Evolutionary conservation across 129 eudicot genomes (phyloP), one percentile per base, ranked within the genome.

Genomic region (Saussurea involucrata): DNA sequence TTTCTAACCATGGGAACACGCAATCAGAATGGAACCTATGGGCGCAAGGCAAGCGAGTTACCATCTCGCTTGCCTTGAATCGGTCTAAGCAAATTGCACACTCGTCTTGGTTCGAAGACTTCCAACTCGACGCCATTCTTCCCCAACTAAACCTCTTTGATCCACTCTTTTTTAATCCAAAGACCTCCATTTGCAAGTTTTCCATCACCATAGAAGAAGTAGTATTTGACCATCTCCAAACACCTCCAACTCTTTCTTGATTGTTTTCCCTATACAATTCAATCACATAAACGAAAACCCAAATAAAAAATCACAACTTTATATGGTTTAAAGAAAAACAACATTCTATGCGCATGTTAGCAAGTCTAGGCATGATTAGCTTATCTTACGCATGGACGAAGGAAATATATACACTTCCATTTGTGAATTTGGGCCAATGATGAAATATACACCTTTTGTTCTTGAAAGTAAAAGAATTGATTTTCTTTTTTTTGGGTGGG

Each of bases 61-160:
- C 69, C 66, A 63, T 79, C 69, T 87, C 83, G 5, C 80, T 76
- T 4, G 65, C 79, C 70, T 76, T 87, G 18, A 78, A 79, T 3
- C 24, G 46, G 29, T 87, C 87, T 72, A 87, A 83, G 74, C 92
- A 87, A 60, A 87, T 84, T 0, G 79, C 89, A 29, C 92, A 87
- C 63, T 87, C 89, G 12, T 79, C 87, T 79, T 79, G 81, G 12
- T 87, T 79, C 1, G 68, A 70, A 0, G 89, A 49, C 36, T 82
- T 87, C 92, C 89, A 85, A 28, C 79, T 78, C 53, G 81, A 71
- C 75, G 80, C 74, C 46, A 84, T 24, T 64, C 81, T 82, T 28
- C 80, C 88, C 96, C 96, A 86, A 7, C 75, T 74, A 33, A 83
- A 78, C 84, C 77, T 88, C 79, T 89, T 89, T 17, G 86, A 73